phyloP scores from a whole-genome alignment of 1,284 basidiomycete species.

The Ganoderma resinaceum region DNA sequence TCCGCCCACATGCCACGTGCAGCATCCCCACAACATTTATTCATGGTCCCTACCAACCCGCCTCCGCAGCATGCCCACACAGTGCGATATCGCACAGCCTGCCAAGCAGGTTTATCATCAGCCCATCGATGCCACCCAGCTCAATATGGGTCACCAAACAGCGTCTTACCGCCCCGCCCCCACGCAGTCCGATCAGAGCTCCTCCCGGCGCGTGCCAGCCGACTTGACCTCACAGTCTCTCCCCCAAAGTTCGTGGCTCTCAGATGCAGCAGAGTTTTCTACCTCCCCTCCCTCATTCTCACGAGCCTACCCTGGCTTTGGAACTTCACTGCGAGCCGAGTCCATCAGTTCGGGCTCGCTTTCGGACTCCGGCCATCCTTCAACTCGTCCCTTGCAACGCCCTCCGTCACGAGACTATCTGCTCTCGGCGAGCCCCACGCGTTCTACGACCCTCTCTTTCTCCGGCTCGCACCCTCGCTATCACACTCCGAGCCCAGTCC shows the following conservation, averaged over 20 bases:
- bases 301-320: constrained; percentile 18
- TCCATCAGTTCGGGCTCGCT: constrained; percentile 23
- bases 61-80: constrained; percentile 27
- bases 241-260: constrained; percentile 28
- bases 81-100: constrained; percentile 27
- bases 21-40: background rate
- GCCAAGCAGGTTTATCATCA: constrained; percentile 18
- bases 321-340: constrained; percentile 16
- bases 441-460: constrained; percentile 12
- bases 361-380: constrained; percentile 26
- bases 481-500: constrained; percentile 25
- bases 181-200: constrained; percentile 9
- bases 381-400: constrained; percentile 15
- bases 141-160: constrained; percentile 24
- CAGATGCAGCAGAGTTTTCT: constrained; percentile 21
- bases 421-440: constrained; percentile 16
- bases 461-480: constrained; percentile 23
- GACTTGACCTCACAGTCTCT: constrained; percentile 21
- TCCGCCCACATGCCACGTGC: background rate
- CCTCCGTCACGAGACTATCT: constrained; percentile 25
- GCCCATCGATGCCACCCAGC: constrained; percentile 21
- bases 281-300: constrained; percentile 8
- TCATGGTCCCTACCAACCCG: constrained; percentile 1
- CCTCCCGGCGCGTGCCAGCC: constrained; percentile 20
- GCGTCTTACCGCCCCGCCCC: constrained; percentile 16